phyloP scores from a whole-genome alignment of 305 asterid species.

The Solanum chacoense region DNA sequence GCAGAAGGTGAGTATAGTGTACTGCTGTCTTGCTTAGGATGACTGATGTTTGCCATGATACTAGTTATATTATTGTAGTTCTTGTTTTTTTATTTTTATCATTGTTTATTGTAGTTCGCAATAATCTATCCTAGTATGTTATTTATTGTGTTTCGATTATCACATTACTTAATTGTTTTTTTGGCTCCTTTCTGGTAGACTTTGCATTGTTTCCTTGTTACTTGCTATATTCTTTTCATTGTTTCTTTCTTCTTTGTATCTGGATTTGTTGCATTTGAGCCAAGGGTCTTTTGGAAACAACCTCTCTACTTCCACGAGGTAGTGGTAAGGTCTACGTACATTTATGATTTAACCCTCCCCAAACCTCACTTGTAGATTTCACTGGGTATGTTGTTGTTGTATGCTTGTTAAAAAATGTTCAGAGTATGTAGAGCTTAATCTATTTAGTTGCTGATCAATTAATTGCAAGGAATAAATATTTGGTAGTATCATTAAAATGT shows the following conservation, averaged over 20 bases:
- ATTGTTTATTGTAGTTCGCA: background rate
- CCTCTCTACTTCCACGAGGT: background rate
- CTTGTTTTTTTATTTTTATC: background rate
- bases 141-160: background rate
- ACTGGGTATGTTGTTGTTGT: background rate
- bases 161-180: background rate
- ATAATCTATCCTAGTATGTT: background rate
- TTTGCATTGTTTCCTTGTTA: background rate
- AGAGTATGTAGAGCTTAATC: background rate
- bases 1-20: background rate
- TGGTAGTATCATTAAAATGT: background rate
- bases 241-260: background rate
- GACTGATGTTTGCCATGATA: background rate
- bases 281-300: background rate
- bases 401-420: background rate
- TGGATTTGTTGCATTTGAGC: background rate
- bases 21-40: background rate
- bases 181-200: background rate
- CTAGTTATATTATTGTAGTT: background rate
- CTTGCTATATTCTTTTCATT: background rate
- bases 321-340: background rate
- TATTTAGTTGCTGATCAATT: background rate
- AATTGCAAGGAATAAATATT: slow-evolving; percentile 6
- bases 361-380: background rate
- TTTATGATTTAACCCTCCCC: background rate